Evolutionary conservation across 208 protist genomes (phyloP), one percentile per base, ranked within the genome.

Genomic region (Acanthamoeba healyi): DNA sequence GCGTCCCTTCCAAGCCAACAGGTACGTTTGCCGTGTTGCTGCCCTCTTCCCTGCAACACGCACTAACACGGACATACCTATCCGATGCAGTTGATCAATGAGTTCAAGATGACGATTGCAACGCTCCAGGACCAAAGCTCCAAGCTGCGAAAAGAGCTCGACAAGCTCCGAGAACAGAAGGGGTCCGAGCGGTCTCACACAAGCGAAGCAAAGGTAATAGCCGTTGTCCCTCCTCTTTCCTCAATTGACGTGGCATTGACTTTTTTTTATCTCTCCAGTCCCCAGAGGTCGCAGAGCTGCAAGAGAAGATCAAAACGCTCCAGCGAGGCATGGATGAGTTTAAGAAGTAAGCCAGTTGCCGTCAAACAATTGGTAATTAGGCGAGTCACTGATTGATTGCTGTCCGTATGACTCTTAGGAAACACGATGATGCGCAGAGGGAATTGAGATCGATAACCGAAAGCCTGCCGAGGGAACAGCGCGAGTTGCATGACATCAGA

Each of bases 61-160:
- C n/a, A n/a, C n/a, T n/a, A n/a, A n/a, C n/a, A n/a, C n/a, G n/a
- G n/a, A n/a, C n/a, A n/a, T n/a, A n/a, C n/a, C n/a, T n/a, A n/a
- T n/a, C n/a, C n/a, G n/a, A n/a, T 46, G 29, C 44, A 84, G 74
- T 19, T 84, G 36, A 67, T 90, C 10, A 65, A 56, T 32, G 82
- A 90, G 32, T 90, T 36, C 51, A 90, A 90, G n/a, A 6, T 67
- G 5, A 90, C 56, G n/a, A 90, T 90, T 32, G 19, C 51, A 9
- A 44, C 82, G 44, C 32, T 65, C 14, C 82, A 90, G 32, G 49
- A 90, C 29, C 82, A 90, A 90, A 90, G 32, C 38, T 6, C 5
- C 22, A 65, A 90, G 29, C 26, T 67, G 32, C 10, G 32, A 38
- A 54, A 65, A 56, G 82, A 90, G 56, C 17, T 67, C 14, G 82